Percentiles rank a stretch among this genome's conserved stretches.
Conservation (phyloP, 2,329 filamentous ascomycete genomes). For the Colletotrichum cereale region DNA sequence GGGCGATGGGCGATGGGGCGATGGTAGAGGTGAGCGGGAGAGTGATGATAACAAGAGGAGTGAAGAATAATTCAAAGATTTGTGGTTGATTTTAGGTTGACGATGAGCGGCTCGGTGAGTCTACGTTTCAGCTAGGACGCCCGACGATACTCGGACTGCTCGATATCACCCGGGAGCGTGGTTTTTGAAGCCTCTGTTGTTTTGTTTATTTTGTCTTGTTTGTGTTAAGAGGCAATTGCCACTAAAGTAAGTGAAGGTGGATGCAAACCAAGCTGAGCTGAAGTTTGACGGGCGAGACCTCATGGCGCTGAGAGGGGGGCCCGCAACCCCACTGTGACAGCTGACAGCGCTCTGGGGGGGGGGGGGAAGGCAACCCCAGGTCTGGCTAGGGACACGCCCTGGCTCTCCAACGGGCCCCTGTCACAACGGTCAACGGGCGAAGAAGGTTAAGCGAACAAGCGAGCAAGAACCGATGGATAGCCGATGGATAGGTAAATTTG, state of each 20-base stretch:
- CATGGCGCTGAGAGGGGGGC: conserved; percentile 8
- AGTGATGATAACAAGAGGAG: background rate
- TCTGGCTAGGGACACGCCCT: conserved; percentile 27
- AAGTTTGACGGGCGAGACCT: conserved; percentile 16
- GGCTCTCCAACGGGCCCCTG: background rate
- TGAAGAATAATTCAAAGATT: background rate
- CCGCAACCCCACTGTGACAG: conserved; percentile 12
- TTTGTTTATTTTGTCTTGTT: background rate
- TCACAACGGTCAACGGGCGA: background rate
- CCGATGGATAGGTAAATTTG: too few species aligned
- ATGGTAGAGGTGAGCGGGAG: background rate
- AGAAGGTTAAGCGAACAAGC: too few species aligned
- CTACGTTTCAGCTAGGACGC: conserved; percentile 19
- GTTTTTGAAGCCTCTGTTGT: background rate
- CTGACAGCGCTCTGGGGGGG: conserved; percentile 1
- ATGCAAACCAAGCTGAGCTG: conserved; percentile 3
- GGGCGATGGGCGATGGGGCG: background rate
- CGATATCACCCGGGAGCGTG: background rate
- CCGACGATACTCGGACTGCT: background rate
- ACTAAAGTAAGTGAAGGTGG: background rate
- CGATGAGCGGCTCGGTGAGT: background rate
- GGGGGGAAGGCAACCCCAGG: background rate
- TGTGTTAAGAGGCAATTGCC: background rate
- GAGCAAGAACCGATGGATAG: too few species aligned
- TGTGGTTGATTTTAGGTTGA: background rate